Base-by-base conservation (phyloP, 345 rosid genomes). In the Dimocarpus longan region DNA sequence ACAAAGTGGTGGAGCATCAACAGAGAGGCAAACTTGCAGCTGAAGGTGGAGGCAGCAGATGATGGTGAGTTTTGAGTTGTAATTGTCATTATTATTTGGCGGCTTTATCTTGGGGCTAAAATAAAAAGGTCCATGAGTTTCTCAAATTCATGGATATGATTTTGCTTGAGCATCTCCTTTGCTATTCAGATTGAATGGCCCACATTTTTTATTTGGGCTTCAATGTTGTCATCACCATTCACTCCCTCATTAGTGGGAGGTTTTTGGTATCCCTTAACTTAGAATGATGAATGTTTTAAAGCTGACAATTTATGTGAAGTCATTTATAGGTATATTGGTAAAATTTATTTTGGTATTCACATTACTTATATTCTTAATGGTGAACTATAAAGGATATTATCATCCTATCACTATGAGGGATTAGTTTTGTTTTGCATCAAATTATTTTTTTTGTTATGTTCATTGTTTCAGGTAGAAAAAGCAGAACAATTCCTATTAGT, bases 1-100 rank as follows among this genome's bases (percentile, higher is more conserved):
- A 92, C 81, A 93, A 96, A 89, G 97, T 91, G 0, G 97, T 97
- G 0, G 98, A 96, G 83, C 98, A 94, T 86, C 94, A 90, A 74
- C 99, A 96, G 79, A 90, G 98, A 80, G 89, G 70, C 78, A 90
- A 91, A 83, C 86, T 96, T 66, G 95, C 94, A 9, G 86, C 79
- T 67, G 81, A 64, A 46, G 84, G 81, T 63, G 75, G 63, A 15
- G 16, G 24, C 28, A 50, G 72, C 26, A 78, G 72, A 54, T 74
- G 77, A 78, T 8, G 13, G 2, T 24, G 59, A 54, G 44, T 70
- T 68, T 42, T 19, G 11, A 0, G 0, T 48, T 13, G 15, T 52
- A 44, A 46, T 32, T 48, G 16, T 75, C 48, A 75, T 48, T 64
- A 26, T 75, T 46, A 21, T 59, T 5, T 3, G 76, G 76, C 2